Evolutionary conservation across 2,329 filamentous ascomycete species (phyloP).

Genomic region (Clonostachys chloroleuca): DNA sequence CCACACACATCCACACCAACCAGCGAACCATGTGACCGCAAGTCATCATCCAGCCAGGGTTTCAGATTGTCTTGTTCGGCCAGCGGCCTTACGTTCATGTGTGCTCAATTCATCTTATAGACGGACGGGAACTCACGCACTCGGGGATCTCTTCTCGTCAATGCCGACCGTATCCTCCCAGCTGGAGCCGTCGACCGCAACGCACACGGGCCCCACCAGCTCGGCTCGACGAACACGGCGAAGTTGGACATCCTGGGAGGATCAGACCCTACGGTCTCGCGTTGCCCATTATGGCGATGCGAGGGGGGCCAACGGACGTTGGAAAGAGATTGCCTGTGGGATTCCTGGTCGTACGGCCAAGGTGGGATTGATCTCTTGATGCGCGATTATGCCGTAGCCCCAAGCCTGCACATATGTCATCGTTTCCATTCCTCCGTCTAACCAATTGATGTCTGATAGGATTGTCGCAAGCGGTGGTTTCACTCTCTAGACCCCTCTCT

Average conservation of each 20-base stretch:
- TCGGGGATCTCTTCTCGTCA: too few relatives aligned
- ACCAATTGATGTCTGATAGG: conserved; percentile 7
- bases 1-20: too few relatives aligned
- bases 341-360: conserved; percentile 17
- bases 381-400: not conserved
- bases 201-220: too few relatives aligned
- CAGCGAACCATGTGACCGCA: too few relatives aligned
- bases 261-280: conserved; percentile 15
- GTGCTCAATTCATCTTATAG: too few relatives aligned
- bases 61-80: too few relatives aligned
- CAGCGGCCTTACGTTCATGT: too few relatives aligned
- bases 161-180: too few relatives aligned
- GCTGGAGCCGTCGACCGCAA: too few relatives aligned
- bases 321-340: conserved; percentile 17
- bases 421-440: not conserved
- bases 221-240: conserved; percentile 9
- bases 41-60: too few relatives aligned
- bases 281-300: conserved; percentile 18
- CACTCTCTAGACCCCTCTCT: conserved; percentile 19
- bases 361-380: conserved; percentile 6
- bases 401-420: not conserved
- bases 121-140: too few relatives aligned
- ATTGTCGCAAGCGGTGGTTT: conserved; percentile 21
- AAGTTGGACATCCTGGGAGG: conserved; percentile 15
- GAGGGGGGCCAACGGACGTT: conserved; percentile 14